Evolutionary conservation across 371 early-diverging fungal genomes (phyloP).

Genomic region (Mucor racemosus): DNA sequence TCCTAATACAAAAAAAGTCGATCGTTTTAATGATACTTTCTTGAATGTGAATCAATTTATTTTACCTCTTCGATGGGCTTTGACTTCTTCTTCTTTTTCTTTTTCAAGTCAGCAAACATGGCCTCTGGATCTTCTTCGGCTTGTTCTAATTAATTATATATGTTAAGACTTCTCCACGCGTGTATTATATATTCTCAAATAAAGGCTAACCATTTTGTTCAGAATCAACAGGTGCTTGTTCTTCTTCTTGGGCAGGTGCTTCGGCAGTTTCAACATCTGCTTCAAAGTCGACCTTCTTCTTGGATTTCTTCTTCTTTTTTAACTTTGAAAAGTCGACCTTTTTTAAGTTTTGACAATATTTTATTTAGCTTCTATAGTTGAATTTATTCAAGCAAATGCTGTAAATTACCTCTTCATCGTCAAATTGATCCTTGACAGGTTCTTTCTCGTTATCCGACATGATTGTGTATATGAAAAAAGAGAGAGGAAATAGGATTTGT

Average conservation of each 20-base stretch:
- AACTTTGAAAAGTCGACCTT: slow-evolving; percentile 58
- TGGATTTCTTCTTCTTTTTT: slow-evolving; percentile 63
- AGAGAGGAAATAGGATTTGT: neutral
- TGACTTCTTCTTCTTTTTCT: slow-evolving; percentile 92
- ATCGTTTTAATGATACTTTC: neutral
- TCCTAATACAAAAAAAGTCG: slow-evolving; percentile 26
- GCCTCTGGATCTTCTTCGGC: slow-evolving; percentile 70
- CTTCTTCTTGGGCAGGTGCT: slow-evolving; percentile 25
- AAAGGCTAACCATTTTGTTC: slow-evolving; percentile 27
- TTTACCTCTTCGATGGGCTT: slow-evolving; percentile 57
- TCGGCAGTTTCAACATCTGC: slow-evolving; percentile 32
- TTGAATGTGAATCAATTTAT: too few species aligned
- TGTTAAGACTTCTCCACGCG: neutral
- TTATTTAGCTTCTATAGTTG: too few species aligned
- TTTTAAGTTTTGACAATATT: neutral
- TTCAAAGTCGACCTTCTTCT: slow-evolving; percentile 60
- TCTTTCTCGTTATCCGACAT: slow-evolving; percentile 60
- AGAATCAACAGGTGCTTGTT: slow-evolving; percentile 21
- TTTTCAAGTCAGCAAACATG: slow-evolving; percentile 86
- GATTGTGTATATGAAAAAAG: slow-evolving; percentile 1
- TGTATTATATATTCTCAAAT: neutral
- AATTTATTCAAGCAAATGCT: neutral
- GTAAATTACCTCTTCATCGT: slow-evolving; percentile 48
- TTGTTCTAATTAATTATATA: slow-evolving; percentile 21
- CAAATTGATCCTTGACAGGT: slow-evolving; percentile 45